Evolutionary conservation across 2,329 filamentous ascomycete species (phyloP).

Genomic region (Bisporella sp.): DNA sequence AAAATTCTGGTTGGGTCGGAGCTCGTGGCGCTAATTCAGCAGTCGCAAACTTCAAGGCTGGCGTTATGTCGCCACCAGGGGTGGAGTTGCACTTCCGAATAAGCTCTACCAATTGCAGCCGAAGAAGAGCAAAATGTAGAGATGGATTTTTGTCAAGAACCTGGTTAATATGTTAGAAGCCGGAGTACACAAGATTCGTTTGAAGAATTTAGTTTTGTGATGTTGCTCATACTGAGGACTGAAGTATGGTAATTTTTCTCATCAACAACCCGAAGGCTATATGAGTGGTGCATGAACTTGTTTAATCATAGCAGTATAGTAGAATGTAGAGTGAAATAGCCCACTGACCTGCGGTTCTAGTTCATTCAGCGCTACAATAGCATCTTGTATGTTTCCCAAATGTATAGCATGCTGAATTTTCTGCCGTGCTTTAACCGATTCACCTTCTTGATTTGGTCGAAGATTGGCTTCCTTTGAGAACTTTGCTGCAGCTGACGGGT

Average conservation of each 20-base stretch:
- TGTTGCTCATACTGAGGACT: conserved; percentile 77
- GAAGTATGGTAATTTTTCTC: conserved; percentile 72
- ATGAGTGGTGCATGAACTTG: conserved; percentile 99
- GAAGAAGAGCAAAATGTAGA: conserved; percentile 82
- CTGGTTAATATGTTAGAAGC: conserved; percentile 30
- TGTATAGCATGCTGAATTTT: conserved; percentile 82
- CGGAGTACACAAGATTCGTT: background rate
- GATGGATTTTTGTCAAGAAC: conserved; percentile 78
- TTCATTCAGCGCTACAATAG: conserved; percentile 83
- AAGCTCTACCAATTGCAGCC: conserved; percentile 87
- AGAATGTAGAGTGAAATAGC: conserved; percentile 1
- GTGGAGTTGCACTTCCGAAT: conserved; percentile 69
- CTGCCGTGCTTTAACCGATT: conserved; percentile 70
- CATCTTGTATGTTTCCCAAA: conserved; percentile 74
- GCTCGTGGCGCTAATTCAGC: conserved; percentile 82
- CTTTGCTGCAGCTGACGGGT: conserved; percentile 83
- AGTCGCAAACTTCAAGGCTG: conserved; percentile 78
- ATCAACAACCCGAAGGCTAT: conserved; percentile 82
- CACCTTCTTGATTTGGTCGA: conserved; percentile 61
- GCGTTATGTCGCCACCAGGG: conserved; percentile 62
- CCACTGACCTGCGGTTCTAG: conserved; percentile 78
- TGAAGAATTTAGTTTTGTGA: conserved; percentile 11
- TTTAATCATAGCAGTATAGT: conserved; percentile 77
- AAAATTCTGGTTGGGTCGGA: conserved; percentile 71
- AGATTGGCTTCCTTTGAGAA: conserved; percentile 94